Percentiles rank a stretch among this genome's conserved stretches.
Conservation (phyloP, 176 grass and related monocot genomes). For the Cocos nucifera region DNA sequence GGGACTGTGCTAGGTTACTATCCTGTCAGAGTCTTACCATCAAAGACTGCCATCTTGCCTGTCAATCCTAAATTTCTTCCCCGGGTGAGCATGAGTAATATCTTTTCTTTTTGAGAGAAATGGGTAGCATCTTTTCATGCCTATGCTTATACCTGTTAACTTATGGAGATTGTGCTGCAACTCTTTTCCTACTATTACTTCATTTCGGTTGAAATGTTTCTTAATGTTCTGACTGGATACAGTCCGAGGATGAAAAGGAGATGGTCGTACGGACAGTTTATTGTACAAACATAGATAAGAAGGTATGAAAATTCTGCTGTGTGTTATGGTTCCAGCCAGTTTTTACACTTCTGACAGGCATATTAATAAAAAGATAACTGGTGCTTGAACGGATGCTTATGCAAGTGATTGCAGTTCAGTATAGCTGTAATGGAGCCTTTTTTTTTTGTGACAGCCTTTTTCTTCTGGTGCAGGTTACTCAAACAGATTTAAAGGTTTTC, state of each 20-base stretch:
- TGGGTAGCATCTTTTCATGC: too few relatives aligned
- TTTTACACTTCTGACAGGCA: too few relatives aligned
- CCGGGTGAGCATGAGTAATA: slow-evolving; percentile 24
- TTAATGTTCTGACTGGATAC: not conserved
- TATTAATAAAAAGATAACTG: not conserved
- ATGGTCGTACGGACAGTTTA: slow-evolving; percentile 93
- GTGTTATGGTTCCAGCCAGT: too few relatives aligned
- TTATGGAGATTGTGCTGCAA: not conserved
- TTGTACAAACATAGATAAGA: slow-evolving; percentile 99
- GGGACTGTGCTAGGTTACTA: slow-evolving; percentile 89
- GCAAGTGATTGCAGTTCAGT: too few relatives aligned
- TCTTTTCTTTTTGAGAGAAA: too few relatives aligned
- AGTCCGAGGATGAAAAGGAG: slow-evolving; percentile 89
- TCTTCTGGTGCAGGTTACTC: slow-evolving; percentile 1
- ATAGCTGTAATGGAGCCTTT: too few relatives aligned
- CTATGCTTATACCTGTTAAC: not conserved
- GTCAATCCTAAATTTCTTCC: slow-evolving; percentile 98
- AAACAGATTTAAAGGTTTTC: slow-evolving; percentile 6
- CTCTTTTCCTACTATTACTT: not conserved
- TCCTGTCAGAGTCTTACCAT: slow-evolving; percentile 91
- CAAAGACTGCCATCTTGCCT: slow-evolving; percentile 94
- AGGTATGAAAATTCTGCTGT: slow-evolving; percentile 27
- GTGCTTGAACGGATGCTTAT: too few relatives aligned
- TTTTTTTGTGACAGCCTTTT: too few relatives aligned
- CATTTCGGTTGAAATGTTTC: not conserved